Base-by-base conservation (phyloP, 2,329 filamentous ascomycete species). In the Blastomyces gilchristii region DNA sequence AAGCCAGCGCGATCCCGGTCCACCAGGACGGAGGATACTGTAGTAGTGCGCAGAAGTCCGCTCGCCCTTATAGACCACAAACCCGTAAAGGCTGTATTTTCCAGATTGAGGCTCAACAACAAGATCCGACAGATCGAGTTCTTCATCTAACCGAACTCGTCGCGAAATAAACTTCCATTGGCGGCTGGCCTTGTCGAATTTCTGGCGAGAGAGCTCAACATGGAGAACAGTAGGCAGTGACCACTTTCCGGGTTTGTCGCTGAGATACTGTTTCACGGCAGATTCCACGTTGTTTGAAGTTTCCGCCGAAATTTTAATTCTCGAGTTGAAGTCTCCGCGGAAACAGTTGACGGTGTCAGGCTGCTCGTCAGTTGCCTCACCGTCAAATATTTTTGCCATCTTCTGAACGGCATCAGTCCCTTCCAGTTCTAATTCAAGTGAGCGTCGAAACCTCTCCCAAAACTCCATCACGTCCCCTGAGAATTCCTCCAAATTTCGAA, bases 31-130 rank as follows among this genome's bases (percentile, higher is more conserved):
- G 58, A 87, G 71, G 43, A 85, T 80, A n/a, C 82, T 80, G 67
- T 84, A 83, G 73, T 85, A 87, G 47, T 81, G 78, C 58, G 80
- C 80, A 5, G 83, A 86, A 25, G 81, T 81, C 18, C 85, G 79
- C 53, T 79, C 79, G 34, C 83, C 84, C 64, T 80, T 81, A 68
- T 87, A 85, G 2, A 84, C 82, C 41, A 86, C 74, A 65, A 86
- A 82, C 2, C 83, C 83, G 66, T 84, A 86, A 0, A 87, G 77
- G 1, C 79, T 80, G 68, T 86, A 87, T 12, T 75, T 70, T 14
- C 74, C 75, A 9, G 70, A 75, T 34, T 76, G 69, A 1, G 66
- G 70, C 41, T 75, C 71, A 22, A 71, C 64, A 2, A 73, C 70
- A 63, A 70, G 73, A 4, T 71, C 68, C 0, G 71, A 69, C n/a